Base-by-base conservation (phyloP, 1,284 basidiomycete genomes). In the Marasmius fiardii region DNA sequence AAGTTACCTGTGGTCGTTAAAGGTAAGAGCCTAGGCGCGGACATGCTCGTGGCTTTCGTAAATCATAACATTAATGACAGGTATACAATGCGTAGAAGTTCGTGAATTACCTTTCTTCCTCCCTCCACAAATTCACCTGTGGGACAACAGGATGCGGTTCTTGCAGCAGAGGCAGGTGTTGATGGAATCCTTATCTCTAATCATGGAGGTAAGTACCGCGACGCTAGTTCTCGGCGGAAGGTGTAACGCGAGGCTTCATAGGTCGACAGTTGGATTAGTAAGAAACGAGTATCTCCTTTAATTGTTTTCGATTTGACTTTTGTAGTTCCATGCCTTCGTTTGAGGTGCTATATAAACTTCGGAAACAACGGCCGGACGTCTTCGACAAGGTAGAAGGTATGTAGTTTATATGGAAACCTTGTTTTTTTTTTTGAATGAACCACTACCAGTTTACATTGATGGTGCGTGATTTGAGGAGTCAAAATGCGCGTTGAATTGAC, bases 151-250 rank as follows among this genome's bases (percentile, higher is more conserved):
- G 88, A 91, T 68, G 94, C 93, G 1, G 85, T 97, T 5, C 78
- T 93, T 54, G 95, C 95, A 20, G 88, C 83, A n/a, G 90, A 97
- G 65, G 83, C 85, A 12, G 93, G 94, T 4, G 83, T 90, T 18
- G 88, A 92, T 59, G 95, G 92, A 5, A 90, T 98, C 54, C 79
- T 97, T 26, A 71, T 94, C n/a, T 92, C 91, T 3, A 97, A 97
- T 64, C 94, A 96, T 64, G 93, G 93, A 57, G 93, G 94, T 85
- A 67, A 63, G 83, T 65, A 59, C 67, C 4, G 56, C 51, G 16
- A 54, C 67, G 26, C 65, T 55, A 18, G 62, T 4, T 52, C 33
- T 18, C 28, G 18, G n/a, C 23, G 31, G 49, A 35, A 31, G 50
- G 35, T 53, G 35, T 53, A 26, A 37, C 56, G 56, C 43, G 56